Base-by-base conservation (phyloP, 2,329 filamentous ascomycete species). In the Exophiala sideris region DNA sequence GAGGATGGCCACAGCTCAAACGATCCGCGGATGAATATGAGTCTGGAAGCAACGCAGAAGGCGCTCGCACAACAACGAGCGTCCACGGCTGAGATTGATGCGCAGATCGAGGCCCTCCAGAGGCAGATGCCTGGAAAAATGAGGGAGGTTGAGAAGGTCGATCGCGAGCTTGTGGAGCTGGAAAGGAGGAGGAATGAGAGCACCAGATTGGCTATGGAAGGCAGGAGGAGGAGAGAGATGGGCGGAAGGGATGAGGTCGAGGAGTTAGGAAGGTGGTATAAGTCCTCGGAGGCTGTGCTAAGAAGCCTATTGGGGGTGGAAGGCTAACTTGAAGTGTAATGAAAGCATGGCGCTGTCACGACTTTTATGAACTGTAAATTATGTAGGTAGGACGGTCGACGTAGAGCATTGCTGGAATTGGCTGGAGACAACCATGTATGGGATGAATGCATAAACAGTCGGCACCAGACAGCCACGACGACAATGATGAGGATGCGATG, bases 151-250 rank as follows among this genome's bases (percentile, higher is more conserved):
- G 73, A 77, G 58, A 71, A 67, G 18, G 66, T 75, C 52, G 72
- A 77, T 62, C 66, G 72, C 49, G 75, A 78, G 52, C 55, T 76
- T 33, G 61, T 62, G 40, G 65, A 68, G 52, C 68, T 73, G 60
- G 72, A 66, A 73, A 78, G 47, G 71, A 73, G 35, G 71, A 77
- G 49, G 61, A 71, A 68, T 36, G 74, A 74, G 54, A 68, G 69
- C 14, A 71, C 65, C 67, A 71, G 45, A 71, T 77, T 59, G 74
- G 82, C 35, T 69, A 79, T 54, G 67, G 79, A 68, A 65, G 71
- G 66, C 16, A 68, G 67, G 65, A 73, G 64, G 63, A 72, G 61
- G 68, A 75, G 65, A 58, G 67, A 71, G 33, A 66, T 75, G 50
- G 74, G 74, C 2, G 73, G 75, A 54, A 73, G 71, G 50, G 74